A percentile compares a stretch with the other conserved stretches of the same genome.
Evolutionary conservation across 2,329 filamentous ascomycete species (phyloP).

Genomic region (Periconia sp.): DNA sequence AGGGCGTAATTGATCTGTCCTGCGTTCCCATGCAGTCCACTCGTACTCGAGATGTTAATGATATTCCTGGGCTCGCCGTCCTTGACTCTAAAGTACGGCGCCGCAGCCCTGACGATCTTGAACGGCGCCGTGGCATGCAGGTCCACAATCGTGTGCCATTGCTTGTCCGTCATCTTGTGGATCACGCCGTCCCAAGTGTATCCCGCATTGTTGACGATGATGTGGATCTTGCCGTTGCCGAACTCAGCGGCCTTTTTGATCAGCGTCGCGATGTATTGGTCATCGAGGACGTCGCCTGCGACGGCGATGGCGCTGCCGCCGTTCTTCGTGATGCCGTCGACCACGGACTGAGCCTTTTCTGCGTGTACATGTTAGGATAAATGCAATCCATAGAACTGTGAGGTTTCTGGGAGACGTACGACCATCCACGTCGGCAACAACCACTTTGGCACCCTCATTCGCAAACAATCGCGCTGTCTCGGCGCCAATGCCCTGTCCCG

Average conservation of each 20-base stretch:
- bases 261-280: constrained; percentile 69
- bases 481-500: constrained; percentile 84
- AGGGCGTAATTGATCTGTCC: constrained; percentile 89
- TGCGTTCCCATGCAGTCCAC: constrained; percentile 81
- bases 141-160: constrained; percentile 86
- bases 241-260: constrained; percentile 76
- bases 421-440: constrained; percentile 80
- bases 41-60: constrained; percentile 82
- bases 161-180: constrained; percentile 88
- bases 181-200: constrained; percentile 94
- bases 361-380: constrained; percentile 16
- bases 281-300: constrained; percentile 73
- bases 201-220: constrained; percentile 89
- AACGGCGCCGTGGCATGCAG: constrained; percentile 86
- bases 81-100: constrained; percentile 84
- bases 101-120: constrained; percentile 74
- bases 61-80: constrained; percentile 78
- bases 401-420: constrained; percentile 44
- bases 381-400: neutral
- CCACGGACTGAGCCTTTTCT: constrained; percentile 71
- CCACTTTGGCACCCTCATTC: constrained; percentile 82
- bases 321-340: constrained; percentile 66
- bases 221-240: constrained; percentile 83
- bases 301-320: constrained; percentile 73
- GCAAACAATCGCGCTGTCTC: constrained; percentile 81